phyloP scores from a whole-genome alignment of 495 filamentous ascomycete species.

The Physcia stellaris region DNA sequence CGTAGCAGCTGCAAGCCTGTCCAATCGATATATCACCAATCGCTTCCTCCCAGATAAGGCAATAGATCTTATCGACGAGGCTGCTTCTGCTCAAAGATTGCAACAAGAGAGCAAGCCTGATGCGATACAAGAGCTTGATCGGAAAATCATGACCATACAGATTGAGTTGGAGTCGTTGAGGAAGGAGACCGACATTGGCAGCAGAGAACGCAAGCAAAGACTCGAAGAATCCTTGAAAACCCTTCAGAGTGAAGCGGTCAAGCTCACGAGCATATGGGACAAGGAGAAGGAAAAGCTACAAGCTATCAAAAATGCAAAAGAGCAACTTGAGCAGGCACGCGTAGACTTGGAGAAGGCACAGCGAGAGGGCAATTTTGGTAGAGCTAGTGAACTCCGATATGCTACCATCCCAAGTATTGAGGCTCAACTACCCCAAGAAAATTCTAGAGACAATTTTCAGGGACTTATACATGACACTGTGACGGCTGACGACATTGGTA shows the following conservation, averaged over 20 bases:
- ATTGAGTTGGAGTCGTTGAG: constrained; percentile 93
- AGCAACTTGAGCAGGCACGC: constrained; percentile 68
- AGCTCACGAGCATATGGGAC: constrained; percentile 71
- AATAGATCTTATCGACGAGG: constrained; percentile 94
- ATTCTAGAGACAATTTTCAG: constrained; percentile 30
- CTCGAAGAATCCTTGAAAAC: constrained; percentile 60
- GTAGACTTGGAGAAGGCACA: constrained; percentile 79
- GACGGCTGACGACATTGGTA: constrained; percentile 87
- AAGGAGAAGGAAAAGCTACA: constrained; percentile 78
- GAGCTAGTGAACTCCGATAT: constrained; percentile 78
- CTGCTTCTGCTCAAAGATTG: constrained; percentile 73
- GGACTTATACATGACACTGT: constrained; percentile 84
- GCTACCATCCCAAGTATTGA: constrained; percentile 72
- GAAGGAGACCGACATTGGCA: constrained; percentile 84
- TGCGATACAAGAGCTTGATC: constrained; percentile 76
- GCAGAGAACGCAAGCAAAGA: constrained; percentile 75
- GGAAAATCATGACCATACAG: constrained; percentile 91
- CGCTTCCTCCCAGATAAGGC: constrained; percentile 93
- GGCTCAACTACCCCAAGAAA: constrained; percentile 65
- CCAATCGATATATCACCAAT: constrained; percentile 93
- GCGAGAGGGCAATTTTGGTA: constrained; percentile 79
- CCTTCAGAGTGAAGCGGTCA: constrained; percentile 53
- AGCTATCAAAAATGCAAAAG: constrained; percentile 70
- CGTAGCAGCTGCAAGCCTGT: constrained; percentile 82
- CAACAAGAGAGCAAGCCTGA: constrained; percentile 97